These are phyloP conservation scores for Athelia sp. DNA, from an alignment of 1,284 basidiomycete species.

Conservation along the genomic window DNA sequence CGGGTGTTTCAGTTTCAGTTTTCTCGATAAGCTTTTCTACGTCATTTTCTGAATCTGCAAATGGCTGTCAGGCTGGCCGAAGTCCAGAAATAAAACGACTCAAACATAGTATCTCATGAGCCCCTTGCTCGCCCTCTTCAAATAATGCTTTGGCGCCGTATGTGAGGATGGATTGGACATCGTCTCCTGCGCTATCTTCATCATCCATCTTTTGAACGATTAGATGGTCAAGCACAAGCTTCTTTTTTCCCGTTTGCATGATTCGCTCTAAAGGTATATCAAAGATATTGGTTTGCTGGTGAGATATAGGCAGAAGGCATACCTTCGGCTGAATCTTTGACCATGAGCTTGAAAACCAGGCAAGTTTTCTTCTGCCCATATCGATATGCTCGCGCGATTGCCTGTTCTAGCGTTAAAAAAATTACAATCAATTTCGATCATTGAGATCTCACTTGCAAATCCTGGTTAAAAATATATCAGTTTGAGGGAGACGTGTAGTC, in stretches of 20 bases:
- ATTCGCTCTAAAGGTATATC: conserved; percentile 61
- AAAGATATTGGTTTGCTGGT: background rate
- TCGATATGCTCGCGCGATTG: conserved; percentile 85
- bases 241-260: conserved; percentile 85
- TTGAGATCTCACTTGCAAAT: conserved; percentile 55
- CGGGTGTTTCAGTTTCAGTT: conserved; percentile 76
- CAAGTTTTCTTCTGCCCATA: conserved; percentile 80
- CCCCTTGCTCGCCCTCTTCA: conserved; percentile 44
- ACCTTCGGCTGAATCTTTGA: conserved; percentile 88
- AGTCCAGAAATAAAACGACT: conserved; percentile 2
- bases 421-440: conserved; percentile 1
- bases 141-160: conserved; percentile 82
- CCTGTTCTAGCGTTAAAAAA: conserved; percentile 39
- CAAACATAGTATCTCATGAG: conserved; percentile 71
- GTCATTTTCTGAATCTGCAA: conserved; percentile 69
- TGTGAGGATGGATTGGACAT: conserved; percentile 77
- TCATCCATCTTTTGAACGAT: conserved; percentile 92
- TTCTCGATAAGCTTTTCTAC: conserved; percentile 80
- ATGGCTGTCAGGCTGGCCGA: too few species aligned
- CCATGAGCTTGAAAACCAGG: conserved; percentile 89
- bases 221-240: conserved; percentile 85
- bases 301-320: conserved; percentile 6
- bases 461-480: conserved; percentile 32
- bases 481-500: background rate
- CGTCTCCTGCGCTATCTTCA: conserved; percentile 66